Percentiles rank a stretch among this genome's conserved stretches.
Conservation (phyloP, 228 moss, liverwort and hornwort genomes). For the Sphagnum magellanicum region DNA sequence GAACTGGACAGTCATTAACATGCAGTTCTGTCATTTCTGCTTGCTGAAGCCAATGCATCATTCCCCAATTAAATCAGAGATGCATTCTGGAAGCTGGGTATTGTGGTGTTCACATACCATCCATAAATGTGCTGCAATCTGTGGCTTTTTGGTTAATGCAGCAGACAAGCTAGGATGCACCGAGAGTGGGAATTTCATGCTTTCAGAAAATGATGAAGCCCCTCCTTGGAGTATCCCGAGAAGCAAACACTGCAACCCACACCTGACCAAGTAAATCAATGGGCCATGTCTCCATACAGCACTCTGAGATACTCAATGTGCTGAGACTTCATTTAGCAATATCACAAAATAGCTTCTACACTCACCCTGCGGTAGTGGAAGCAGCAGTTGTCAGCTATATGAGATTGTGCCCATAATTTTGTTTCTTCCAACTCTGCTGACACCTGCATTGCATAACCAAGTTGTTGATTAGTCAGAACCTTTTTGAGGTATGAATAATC, state of each 20-base stretch:
- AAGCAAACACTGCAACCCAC: slow-evolving; percentile 45
- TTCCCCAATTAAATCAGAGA: too few species aligned
- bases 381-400: slow-evolving; percentile 94
- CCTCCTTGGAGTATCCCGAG: slow-evolving; percentile 53
- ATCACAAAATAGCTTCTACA: slow-evolving; percentile 5
- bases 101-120: slow-evolving; percentile 14
- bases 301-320: background rate
- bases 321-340: background rate
- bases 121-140: slow-evolving; percentile 41
- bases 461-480: too few species aligned
- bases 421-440: slow-evolving; percentile 70
- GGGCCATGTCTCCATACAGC: background rate
- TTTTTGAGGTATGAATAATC: too few species aligned
- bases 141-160: slow-evolving; percentile 37
- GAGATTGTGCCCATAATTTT: slow-evolving; percentile 78
- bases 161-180: slow-evolving; percentile 30
- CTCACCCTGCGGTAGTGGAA: slow-evolving; percentile 94
- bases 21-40: too few species aligned
- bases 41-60: too few species aligned
- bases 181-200: slow-evolving; percentile 21
- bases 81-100: too few species aligned
- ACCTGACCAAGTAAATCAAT: background rate
- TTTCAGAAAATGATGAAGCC: slow-evolving; percentile 19
- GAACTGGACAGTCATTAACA: too few species aligned
- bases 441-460: slow-evolving; percentile 29